Evolutionary conservation across 2,329 filamentous ascomycete genomes (phyloP).

Genomic region (Paramyrothecium sp.): DNA sequence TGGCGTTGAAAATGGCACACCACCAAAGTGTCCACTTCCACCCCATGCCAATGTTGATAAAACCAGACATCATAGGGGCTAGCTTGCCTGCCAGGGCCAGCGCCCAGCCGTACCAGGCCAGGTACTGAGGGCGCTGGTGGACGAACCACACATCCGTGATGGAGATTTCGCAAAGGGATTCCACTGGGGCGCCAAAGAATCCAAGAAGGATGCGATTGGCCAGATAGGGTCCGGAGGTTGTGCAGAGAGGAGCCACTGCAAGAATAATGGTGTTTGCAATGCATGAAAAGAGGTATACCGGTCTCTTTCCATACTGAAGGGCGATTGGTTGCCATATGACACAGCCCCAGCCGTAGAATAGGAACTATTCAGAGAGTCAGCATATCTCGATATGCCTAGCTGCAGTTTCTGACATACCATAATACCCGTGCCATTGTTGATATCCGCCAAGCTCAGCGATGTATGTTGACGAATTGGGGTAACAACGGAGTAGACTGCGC

Average conservation of each 20-base stretch:
- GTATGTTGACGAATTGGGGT: conserved; percentile 22
- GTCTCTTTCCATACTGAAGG: conserved; percentile 27
- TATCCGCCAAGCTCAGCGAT: conserved; percentile 17
- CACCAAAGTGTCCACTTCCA: conserved; percentile 30
- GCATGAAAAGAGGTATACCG: conserved; percentile 25
- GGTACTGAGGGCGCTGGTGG: conserved; percentile 24
- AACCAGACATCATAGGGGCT: conserved; percentile 30
- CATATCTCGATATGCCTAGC: no score
- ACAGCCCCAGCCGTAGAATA: conserved; percentile 31
- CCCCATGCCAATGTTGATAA: conserved; percentile 26
- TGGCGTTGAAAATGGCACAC: conserved; percentile 26
- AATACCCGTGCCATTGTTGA: conserved; percentile 28
- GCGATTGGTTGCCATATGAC: conserved; percentile 30
- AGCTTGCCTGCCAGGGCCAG: conserved; percentile 25
- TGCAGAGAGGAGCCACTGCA: conserved; percentile 22
- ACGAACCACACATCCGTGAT: conserved; percentile 25
- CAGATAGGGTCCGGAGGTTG: conserved; percentile 17
- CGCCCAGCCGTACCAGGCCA: conserved; percentile 24
- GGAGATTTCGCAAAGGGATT: conserved; percentile 26
- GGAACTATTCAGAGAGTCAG: conserved; percentile 14
- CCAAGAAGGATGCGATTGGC: conserved; percentile 25
- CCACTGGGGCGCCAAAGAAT: conserved; percentile 23
- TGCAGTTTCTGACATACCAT: conserved; percentile 11
- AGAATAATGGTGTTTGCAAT: conserved; percentile 22
- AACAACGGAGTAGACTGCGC: conserved; percentile 27